Conservation (phyloP, 2,329 filamentous ascomycete species). For the Neophaeococcomyces mojaviensis region DNA sequence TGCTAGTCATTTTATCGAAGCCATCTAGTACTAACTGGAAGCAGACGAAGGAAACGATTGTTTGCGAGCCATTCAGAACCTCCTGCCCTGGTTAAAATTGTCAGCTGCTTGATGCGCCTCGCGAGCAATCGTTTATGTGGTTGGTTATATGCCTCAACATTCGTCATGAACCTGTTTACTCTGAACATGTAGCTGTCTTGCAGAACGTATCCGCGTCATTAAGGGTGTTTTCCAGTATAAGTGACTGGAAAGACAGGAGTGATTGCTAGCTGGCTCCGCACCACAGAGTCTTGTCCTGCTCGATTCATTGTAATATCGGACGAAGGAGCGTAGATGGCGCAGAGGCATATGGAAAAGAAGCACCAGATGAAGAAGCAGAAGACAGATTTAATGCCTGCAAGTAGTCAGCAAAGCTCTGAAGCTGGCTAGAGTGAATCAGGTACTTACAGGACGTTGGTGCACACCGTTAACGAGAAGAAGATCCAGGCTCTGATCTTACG, state of each 20-base stretch:
- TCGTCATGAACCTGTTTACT: too few species aligned
- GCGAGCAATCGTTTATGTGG: too few species aligned
- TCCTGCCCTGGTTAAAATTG: too few species aligned
- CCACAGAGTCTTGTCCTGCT: neutral
- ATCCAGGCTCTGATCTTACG: neutral
- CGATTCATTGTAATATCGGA: neutral
- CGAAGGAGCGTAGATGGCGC: neutral
- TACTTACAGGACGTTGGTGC: neutral
- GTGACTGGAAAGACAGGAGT: neutral
- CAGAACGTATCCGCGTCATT: too few species aligned
- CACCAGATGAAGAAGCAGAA: neutral
- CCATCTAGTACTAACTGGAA: too few species aligned
- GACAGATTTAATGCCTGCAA: neutral
- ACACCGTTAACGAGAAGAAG: neutral
- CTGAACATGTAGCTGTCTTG: too few species aligned
- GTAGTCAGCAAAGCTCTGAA: neutral
- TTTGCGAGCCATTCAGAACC: too few species aligned
- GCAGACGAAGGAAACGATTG: too few species aligned
- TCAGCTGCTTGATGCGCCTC: too few species aligned
- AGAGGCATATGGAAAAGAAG: constrained; percentile 1
- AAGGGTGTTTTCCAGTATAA: too few species aligned
- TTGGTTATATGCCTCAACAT: too few species aligned
- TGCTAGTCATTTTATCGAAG: too few species aligned
- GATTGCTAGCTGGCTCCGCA: neutral
- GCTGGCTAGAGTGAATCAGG: neutral